These are phyloP conservation scores for Thyridium curvatum DNA, from an alignment of 2,329 filamentous ascomycete genomes.

Conservation along the genomic window DNA sequence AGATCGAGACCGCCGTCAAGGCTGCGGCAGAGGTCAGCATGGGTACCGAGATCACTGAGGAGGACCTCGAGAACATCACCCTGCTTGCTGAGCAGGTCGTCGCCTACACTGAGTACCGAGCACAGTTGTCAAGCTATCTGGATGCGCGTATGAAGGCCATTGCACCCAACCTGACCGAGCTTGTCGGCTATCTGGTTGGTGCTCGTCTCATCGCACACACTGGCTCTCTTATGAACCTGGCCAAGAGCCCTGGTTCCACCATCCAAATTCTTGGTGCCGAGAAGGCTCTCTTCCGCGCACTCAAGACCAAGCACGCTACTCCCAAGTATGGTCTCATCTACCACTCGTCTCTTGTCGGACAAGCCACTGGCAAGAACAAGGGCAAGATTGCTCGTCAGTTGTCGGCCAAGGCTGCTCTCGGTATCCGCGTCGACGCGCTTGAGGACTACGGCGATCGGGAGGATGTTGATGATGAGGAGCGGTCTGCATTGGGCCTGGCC, in stretches of 20 bases:
- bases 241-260: conserved; percentile 91
- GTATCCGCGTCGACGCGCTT: conserved; percentile 86
- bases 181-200: conserved; percentile 90
- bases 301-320: conserved; percentile 99
- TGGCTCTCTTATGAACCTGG: conserved; percentile 88
- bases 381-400: conserved; percentile 98
- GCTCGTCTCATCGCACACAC: conserved; percentile 92
- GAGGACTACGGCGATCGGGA: conserved; percentile 70
- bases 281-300: conserved; percentile 94
- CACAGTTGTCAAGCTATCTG: conserved; percentile 82
- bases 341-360: conserved; percentile 87
- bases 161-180: conserved; percentile 87
- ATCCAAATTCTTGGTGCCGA: conserved; percentile 98
- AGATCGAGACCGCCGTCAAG: conserved; percentile 89
- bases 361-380: conserved; percentile 97
- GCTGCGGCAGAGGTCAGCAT: conserved; percentile 93
- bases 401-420: conserved; percentile 86
- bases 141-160: conserved; percentile 94
- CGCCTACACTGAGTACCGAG: conserved; percentile 82
- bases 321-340: conserved; percentile 97
- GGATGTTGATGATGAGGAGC: conserved; percentile 79
- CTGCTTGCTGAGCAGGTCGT: conserved; percentile 91
- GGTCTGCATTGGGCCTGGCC: conserved; percentile 69
- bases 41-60: conserved; percentile 92
- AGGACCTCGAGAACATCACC: conserved; percentile 90